phyloP scores from a whole-genome alignment of 768 basidiomycete genomes.

The Calocera cornea region DNA sequence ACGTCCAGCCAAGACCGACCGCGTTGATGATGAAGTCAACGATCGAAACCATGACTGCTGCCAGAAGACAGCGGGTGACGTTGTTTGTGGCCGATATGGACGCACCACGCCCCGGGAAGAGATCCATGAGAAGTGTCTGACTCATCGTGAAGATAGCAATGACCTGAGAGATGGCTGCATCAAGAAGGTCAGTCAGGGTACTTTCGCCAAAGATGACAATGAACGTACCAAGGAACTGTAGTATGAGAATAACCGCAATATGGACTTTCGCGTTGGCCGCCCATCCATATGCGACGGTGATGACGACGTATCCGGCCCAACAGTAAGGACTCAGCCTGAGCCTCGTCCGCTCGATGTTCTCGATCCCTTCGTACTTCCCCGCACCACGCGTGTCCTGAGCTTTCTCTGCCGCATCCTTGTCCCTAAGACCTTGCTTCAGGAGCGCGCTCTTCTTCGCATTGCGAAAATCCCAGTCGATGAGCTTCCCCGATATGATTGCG shows the following conservation, averaged over 20 bases:
- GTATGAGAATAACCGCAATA: slow-evolving; percentile 18
- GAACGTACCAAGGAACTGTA: slow-evolving; percentile 18
- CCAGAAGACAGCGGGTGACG: slow-evolving; percentile 48
- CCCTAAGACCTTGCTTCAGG: not conserved
- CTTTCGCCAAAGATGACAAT: not conserved
- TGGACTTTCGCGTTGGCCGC: slow-evolving; percentile 15
- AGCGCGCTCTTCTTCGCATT: slow-evolving; percentile 11
- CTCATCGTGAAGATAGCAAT: slow-evolving; percentile 12
- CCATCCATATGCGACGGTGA: slow-evolving; percentile 21
- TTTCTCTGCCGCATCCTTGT: not conserved
- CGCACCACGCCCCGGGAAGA: slow-evolving; percentile 1
- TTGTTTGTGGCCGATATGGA: slow-evolving; percentile 36
- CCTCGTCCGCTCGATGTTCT: slow-evolving; percentile 19
- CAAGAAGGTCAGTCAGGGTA: not conserved
- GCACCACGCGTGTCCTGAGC: not conserved
- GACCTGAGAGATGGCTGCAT: slow-evolving; percentile 9
- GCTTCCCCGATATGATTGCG: slow-evolving; percentile 18
- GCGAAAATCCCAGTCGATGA: slow-evolving; percentile 21
- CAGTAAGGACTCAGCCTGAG: slow-evolving; percentile 15
- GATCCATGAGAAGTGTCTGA: not conserved
- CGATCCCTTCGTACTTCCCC: not conserved
- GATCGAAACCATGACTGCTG: slow-evolving; percentile 47
- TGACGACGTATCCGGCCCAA: slow-evolving; percentile 10
- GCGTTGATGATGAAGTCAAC: slow-evolving; percentile 48
- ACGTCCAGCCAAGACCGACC: slow-evolving; percentile 58